Evolutionary conservation across 1,284 basidiomycete genomes (phyloP), one percentile per base, ranked within the genome.

Genomic region (Marasmius tenuissimus): DNA sequence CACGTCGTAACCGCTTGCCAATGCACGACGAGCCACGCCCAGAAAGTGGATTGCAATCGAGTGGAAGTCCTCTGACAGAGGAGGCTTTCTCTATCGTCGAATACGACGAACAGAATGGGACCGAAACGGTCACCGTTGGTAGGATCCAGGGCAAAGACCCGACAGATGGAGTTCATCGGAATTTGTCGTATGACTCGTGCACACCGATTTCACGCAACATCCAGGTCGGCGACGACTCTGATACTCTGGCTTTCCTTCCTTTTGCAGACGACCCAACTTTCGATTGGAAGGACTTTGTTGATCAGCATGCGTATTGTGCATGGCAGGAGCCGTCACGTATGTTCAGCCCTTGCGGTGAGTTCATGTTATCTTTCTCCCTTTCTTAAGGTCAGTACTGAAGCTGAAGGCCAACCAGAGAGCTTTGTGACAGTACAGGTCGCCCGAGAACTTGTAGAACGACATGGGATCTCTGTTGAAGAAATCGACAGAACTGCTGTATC

Each of bases 171-270:
- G 22, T 38, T 40, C 42, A 57, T 80, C 73, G 78, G 0, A 71
- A 75, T 62, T 73, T 78, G 1, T 62, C 68, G 10, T 87, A 88
- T 66, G 83, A 87, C 64, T 75, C 77, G 1, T 85, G 83, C 66
- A 73, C 84, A 1, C 83, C 85, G 0, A 68, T 76, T 5, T 66
- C 67, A 8, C 74, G 76, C 49, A 85, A 75, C 61, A 73, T 85
- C 12, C 76, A 80, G 59, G 75, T 75, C 20, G 87, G 85, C 4
- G 86, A 88, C 64, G 87, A 89, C 61, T 72, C 81, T 4, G 73
- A 78, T 63, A 71, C 75, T 35, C 79, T 88, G 76, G 76, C 76
- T 1, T 89, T 87, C 68, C 70, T 87, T n/a, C 86, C 86, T 1
- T 81, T 81, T 56, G 75, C 81, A 0, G 86, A 88, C 64, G 85